Base-by-base conservation (phyloP, 352 stramenopile genomes). In the Phytophthora fragariae region DNA sequence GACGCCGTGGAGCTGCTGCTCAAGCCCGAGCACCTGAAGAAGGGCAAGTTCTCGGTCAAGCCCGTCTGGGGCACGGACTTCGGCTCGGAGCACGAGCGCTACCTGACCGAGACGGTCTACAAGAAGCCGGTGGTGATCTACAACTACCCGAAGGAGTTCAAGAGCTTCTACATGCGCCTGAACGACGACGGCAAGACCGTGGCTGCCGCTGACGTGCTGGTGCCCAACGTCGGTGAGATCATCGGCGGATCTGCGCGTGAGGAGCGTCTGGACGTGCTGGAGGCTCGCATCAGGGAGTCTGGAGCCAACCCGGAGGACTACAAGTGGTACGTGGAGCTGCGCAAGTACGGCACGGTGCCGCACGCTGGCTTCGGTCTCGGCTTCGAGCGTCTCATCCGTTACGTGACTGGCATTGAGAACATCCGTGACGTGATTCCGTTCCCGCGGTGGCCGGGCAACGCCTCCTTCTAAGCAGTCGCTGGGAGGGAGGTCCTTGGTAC, bases 151-250 rank as follows among this genome's bases (percentile, higher is more conserved):
- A 98, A 98, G 75, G 88, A 92, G 54, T 99, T 99, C 77, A 99
- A 99, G 90, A 98, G 97, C 50, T 99, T 99, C 75, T 99, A 99
- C 89, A 99, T 99, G 98, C 90, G 97, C 56, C 85, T 99, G 68
- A 99, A 99, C 80, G 96, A 99, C 55, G 95, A 98, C 72, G 92
- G 91, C 57, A 94, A 99, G 82, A 99, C 97, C 3, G 98, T 99
- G 19, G 97, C 97, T 61, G 97, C 97, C 12, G 98, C 98, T 70
- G 98, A 99, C 77, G 84, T 99, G 60, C 84, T 99, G 19, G 97
- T 99, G 64, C 98, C 98, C 14, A 92, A 98, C 57, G 94, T 99
- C 33, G 88, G 92, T 31, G 98, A 99, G 81, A 93, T 99, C 54
- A 97, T 99, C 46, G 98, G 98, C 62, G 98, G 98, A 74, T 99